A percentile compares a stretch with the other conserved stretches of the same genome.
Conservation (phyloP, 2,329 filamentous ascomycete genomes). For the Sphaerulina vaccinii region DNA sequence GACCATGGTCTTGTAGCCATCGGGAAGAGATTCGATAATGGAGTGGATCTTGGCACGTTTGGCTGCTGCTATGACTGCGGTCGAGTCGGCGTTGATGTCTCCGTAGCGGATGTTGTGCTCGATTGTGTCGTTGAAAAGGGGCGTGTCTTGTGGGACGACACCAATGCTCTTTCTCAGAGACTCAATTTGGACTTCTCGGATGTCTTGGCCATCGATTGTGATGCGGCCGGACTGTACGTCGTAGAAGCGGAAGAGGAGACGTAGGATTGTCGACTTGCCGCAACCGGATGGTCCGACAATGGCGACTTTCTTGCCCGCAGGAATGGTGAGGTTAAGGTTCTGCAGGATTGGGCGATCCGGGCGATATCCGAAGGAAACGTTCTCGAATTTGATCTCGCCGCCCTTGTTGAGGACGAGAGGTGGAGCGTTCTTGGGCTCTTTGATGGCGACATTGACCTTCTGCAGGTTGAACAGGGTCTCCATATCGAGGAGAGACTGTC, state of each 20-base stretch:
- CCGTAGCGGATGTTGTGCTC: slow-evolving; percentile 96
- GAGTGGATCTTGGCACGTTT: slow-evolving; percentile 82
- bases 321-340: slow-evolving; percentile 82
- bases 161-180: slow-evolving; percentile 83
- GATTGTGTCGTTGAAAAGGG: slow-evolving; percentile 94
- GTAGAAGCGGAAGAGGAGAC: slow-evolving; percentile 91
- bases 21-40: slow-evolving; percentile 73
- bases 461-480: slow-evolving; percentile 97
- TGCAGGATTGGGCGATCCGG: slow-evolving; percentile 81
- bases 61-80: slow-evolving; percentile 74
- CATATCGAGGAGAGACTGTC: slow-evolving; percentile 96
- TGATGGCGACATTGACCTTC: slow-evolving; percentile 88
- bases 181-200: slow-evolving; percentile 77
- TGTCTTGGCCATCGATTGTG: slow-evolving; percentile 87
- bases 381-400: slow-evolving; percentile 90
- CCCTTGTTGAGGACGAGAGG: slow-evolving; percentile 70
- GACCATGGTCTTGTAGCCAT: slow-evolving; percentile 83
- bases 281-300: slow-evolving; percentile 94
- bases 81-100: slow-evolving; percentile 69
- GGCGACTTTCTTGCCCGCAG: slow-evolving; percentile 92
- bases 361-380: slow-evolving; percentile 92
- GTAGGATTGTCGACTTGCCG: slow-evolving; percentile 90
- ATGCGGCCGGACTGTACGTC: slow-evolving; percentile 84
- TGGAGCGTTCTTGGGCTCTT: slow-evolving; percentile 72
- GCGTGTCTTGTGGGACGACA: slow-evolving; percentile 95